phyloP scores from a whole-genome alignment of 768 basidiomycete genomes.

The Aureoboletus auriporus region DNA sequence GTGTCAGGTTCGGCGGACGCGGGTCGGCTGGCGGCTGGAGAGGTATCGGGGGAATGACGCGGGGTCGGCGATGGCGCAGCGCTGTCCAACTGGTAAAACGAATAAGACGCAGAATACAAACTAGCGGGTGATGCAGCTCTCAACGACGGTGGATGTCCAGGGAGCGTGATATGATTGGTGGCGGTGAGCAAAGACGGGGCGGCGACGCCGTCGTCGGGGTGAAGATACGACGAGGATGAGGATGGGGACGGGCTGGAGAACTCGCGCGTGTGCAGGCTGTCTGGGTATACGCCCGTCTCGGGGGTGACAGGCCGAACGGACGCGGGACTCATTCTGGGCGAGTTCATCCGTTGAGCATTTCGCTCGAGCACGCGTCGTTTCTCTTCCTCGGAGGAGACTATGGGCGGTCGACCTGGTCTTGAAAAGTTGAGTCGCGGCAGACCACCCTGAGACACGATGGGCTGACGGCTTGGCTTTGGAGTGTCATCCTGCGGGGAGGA shows the following conservation, averaged over 20 bases:
- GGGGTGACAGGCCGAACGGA: conserved; percentile 17
- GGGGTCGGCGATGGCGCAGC: conserved; percentile 41
- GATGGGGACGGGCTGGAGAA: background rate
- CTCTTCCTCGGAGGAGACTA: conserved; percentile 34
- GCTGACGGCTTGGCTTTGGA: conserved; percentile 33
- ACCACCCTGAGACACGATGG: conserved; percentile 32
- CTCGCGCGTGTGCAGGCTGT: background rate
- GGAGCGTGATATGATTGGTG: conserved; percentile 13
- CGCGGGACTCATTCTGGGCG: conserved; percentile 21
- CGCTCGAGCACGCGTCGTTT: conserved; percentile 53
- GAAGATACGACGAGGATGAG: conserved; percentile 12
- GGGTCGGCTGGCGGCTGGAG: conserved; percentile 15
- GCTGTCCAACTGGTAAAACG: conserved; percentile 58
- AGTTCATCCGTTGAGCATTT: conserved; percentile 42
- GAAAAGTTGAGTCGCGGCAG: conserved; percentile 56
- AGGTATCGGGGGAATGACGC: conserved; percentile 10
- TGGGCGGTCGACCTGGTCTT: conserved; percentile 50
- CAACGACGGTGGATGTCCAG: conserved; percentile 34
- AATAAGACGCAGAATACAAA: conserved; percentile 58
- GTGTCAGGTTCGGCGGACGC: conserved; percentile 29
- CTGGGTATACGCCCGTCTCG: conserved; percentile 17
- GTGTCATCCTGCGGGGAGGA: conserved; percentile 39
- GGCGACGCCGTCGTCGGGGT: conserved; percentile 10
- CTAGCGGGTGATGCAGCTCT: conserved; percentile 37
- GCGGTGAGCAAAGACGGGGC: conserved; percentile 14